Evolutionary conservation across 2,329 filamentous ascomycete species (phyloP).

Genomic region (Alternaria gansuensis): DNA sequence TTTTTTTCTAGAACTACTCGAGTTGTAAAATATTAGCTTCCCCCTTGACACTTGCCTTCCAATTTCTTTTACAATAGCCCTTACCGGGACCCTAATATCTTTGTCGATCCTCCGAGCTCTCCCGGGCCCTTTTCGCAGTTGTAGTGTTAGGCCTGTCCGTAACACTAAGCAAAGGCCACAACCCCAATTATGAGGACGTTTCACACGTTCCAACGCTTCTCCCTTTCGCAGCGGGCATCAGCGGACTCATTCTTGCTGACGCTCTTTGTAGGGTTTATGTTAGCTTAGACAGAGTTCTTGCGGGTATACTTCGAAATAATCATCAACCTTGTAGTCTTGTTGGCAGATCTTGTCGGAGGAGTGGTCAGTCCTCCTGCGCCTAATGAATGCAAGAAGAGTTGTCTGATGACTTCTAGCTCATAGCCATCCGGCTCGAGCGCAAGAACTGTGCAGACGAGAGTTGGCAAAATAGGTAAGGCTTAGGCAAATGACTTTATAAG

Average conservation of each 20-base stretch:
- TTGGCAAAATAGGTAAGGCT: neutral
- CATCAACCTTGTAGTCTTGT: neutral
- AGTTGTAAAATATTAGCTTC: neutral
- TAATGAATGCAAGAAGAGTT: neutral
- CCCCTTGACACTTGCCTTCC: neutral
- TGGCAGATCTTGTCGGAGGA: neutral
- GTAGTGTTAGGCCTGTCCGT: neutral
- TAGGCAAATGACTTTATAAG: neutral
- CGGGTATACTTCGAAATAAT: neutral
- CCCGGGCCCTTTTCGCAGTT: accelerated
- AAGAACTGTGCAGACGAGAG: constrained; percentile 16
- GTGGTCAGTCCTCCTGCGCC: neutral
- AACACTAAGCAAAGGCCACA: neutral
- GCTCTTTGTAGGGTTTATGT: neutral
- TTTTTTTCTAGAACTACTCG: neutral
- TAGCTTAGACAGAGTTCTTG: neutral
- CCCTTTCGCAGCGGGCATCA: neutral
- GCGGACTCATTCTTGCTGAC: neutral
- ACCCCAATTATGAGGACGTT: neutral
- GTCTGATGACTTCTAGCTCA: constrained; percentile 4
- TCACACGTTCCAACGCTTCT: neutral
- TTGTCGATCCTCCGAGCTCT: neutral
- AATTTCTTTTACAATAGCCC: neutral
- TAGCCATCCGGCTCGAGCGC: constrained; percentile 23
- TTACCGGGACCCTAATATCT: neutral